Evolutionary conservation across 2,329 filamentous ascomycete genomes (phyloP).

Genomic region (Venturia pyrina): DNA sequence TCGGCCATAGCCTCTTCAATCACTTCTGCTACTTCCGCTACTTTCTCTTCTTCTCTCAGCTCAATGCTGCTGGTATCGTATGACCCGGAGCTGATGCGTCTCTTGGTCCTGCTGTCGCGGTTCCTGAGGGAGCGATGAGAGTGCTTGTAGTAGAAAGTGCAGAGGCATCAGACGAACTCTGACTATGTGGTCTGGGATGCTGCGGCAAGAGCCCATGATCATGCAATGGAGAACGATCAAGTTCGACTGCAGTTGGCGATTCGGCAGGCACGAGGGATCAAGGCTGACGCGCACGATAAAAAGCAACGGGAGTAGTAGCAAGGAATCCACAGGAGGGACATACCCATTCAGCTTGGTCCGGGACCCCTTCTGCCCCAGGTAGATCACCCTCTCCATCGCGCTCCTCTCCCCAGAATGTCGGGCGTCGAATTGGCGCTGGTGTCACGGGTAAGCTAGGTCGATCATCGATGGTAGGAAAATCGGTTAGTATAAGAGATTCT

Average conservation of each 20-base stretch:
- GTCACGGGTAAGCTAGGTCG: constrained; percentile 85
- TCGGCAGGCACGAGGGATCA: constrained; percentile 18
- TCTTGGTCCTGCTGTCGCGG: not conserved
- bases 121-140: not conserved
- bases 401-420: constrained; percentile 57
- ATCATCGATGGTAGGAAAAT: constrained; percentile 76
- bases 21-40: not conserved
- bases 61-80: not conserved
- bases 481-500: constrained; percentile 61
- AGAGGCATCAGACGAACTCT: constrained; percentile 10
- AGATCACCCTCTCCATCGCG: constrained; percentile 49
- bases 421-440: constrained; percentile 65
- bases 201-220: not conserved
- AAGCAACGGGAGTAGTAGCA: constrained; percentile 23
- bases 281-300: constrained; percentile 16
- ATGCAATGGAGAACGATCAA: not conserved
- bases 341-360: constrained; percentile 88
- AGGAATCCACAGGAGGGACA: constrained; percentile 43
- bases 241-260: not conserved
- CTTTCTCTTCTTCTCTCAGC: constrained; percentile 5
- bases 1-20: constrained; percentile 1
- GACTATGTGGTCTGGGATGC: constrained; percentile 5
- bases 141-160: constrained; percentile 7
- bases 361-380: constrained; percentile 71
- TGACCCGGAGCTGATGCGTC: not conserved